Evolutionary conservation across 805 yeast genomes (phyloP).

Genomic region (Barnettozyma pratensis): DNA sequence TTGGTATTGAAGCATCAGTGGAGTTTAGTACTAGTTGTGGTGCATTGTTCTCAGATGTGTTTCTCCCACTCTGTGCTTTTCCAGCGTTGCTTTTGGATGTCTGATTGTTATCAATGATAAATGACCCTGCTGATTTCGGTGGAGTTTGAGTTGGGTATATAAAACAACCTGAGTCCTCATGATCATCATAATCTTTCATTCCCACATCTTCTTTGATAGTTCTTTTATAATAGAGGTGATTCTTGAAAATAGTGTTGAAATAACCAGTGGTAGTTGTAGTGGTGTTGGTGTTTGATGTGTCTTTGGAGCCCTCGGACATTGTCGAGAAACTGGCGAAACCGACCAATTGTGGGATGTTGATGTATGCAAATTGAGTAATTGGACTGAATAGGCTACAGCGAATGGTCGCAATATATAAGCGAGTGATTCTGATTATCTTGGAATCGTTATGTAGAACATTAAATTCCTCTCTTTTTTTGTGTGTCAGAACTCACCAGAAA

Average conservation of each 20-base stretch:
- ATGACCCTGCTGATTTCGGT: not conserved
- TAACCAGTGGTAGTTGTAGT: not conserved
- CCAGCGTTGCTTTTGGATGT: not conserved
- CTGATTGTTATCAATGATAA: not conserved
- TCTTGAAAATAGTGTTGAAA: conserved; percentile 11
- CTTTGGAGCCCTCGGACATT: conserved; percentile 1
- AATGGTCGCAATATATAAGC: not conserved
- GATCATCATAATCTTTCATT: not conserved
- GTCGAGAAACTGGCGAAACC: not conserved
- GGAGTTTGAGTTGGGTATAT: not conserved
- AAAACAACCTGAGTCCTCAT: not conserved
- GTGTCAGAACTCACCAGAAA: too few species aligned
- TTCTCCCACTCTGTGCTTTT: not conserved
- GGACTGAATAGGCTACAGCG: not conserved
- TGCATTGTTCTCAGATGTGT: not conserved
- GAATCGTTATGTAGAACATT: too few species aligned
- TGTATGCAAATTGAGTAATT: not conserved
- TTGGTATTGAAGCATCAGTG: conserved; percentile 1
- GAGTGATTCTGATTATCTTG: not conserved
- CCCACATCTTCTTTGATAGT: not conserved
- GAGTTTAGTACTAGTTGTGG: not conserved
- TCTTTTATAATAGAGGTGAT: conserved; percentile 8
- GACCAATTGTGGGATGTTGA: too few species aligned
- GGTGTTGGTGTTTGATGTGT: not conserved
- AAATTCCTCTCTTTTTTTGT: too few species aligned